Evolutionary conservation across 2,329 filamentous ascomycete genomes (phyloP).

Genomic region (Phyllosticta citrichinensis): DNA sequence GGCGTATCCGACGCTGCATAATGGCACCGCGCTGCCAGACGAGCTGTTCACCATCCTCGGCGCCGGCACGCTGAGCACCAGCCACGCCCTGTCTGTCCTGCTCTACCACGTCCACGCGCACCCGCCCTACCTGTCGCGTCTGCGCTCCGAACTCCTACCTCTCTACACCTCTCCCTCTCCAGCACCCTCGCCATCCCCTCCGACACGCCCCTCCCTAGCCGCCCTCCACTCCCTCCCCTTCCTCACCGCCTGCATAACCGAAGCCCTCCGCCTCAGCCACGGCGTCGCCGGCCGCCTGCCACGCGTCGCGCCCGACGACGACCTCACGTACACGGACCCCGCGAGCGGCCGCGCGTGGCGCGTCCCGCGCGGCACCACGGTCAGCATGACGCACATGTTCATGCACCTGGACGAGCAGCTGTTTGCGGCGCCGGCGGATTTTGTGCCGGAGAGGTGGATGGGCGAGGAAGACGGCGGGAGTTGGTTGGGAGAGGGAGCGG

Average conservation of each 20-base stretch:
- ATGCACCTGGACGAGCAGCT: constrained; percentile 16
- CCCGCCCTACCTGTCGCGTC: constrained; percentile 13
- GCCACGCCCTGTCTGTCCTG: constrained; percentile 23
- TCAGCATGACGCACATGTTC: constrained; percentile 21
- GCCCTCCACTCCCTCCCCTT: constrained; percentile 19
- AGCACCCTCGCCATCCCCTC: too few species aligned
- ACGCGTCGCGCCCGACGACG: constrained; percentile 15
- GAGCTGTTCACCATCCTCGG: constrained; percentile 30
- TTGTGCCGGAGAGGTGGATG: constrained; percentile 23
- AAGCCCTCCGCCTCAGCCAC: constrained; percentile 24
- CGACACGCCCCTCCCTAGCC: constrained; percentile 8
- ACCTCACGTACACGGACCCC: neutral
- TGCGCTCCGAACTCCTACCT: constrained; percentile 20
- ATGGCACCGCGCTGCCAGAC: constrained; percentile 22
- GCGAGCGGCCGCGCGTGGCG: constrained; percentile 6
- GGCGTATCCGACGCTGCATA: neutral
- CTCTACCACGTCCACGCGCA: constrained; percentile 22
- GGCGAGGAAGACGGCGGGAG: constrained; percentile 1
- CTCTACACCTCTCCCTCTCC: neutral
- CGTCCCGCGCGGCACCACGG: constrained; percentile 18
- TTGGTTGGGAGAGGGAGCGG: neutral
- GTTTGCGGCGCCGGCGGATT: constrained; percentile 16
- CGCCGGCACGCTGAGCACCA: constrained; percentile 31
- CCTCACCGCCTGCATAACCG: constrained; percentile 23
- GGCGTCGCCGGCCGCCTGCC: constrained; percentile 19